A percentile compares a stretch with the other conserved stretches of the same genome.
phyloP scores from a whole-genome alignment of 768 basidiomycete species.

The Tulasnella sp. region DNA sequence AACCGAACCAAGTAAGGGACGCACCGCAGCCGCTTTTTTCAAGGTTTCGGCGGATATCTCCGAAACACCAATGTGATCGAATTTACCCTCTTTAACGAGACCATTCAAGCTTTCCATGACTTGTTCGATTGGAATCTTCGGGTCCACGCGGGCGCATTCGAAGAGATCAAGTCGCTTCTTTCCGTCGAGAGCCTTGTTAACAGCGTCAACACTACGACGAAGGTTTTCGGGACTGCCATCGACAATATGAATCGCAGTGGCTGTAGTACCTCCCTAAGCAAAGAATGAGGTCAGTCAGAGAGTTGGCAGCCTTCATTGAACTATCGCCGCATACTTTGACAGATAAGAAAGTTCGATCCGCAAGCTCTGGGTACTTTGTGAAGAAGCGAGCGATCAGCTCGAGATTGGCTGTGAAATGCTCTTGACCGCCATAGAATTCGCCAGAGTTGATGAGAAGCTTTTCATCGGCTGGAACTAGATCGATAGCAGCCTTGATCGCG shows the following conservation, averaged over 20 bases:
- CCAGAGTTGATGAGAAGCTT: slow-evolving; percentile 56
- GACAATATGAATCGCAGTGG: background rate
- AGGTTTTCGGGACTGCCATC: slow-evolving; percentile 30
- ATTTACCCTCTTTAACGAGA: slow-evolving; percentile 58
- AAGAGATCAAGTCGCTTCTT: slow-evolving; percentile 58
- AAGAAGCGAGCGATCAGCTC: slow-evolving; percentile 48
- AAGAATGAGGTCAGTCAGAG: background rate
- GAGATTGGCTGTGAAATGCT: slow-evolving; percentile 43
- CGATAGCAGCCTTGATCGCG: slow-evolving; percentile 54
- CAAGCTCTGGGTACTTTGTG: slow-evolving; percentile 50
- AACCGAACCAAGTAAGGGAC: slow-evolving; percentile 34
- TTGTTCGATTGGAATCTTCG: slow-evolving; percentile 50
- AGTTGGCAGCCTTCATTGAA: slow-evolving; percentile 57
- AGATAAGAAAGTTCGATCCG: slow-evolving; percentile 46
- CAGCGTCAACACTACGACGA: slow-evolving; percentile 28
- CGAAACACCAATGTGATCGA: slow-evolving; percentile 43
- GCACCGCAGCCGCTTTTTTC: slow-evolving; percentile 46
- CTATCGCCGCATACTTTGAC: slow-evolving; percentile 59
- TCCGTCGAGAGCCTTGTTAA: slow-evolving; percentile 26
- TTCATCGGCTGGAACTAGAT: slow-evolving; percentile 42
- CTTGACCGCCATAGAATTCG: slow-evolving; percentile 46
- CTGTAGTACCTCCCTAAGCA: slow-evolving; percentile 33
- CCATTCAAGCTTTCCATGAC: slow-evolving; percentile 47
- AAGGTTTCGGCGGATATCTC: slow-evolving; percentile 8
- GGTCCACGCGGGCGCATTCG: slow-evolving; percentile 57